A percentile compares a stretch with the other conserved stretches of the same genome.
phyloP scores from a whole-genome alignment of 805 yeast genomes.

The Blastobotrys peoriensis region DNA sequence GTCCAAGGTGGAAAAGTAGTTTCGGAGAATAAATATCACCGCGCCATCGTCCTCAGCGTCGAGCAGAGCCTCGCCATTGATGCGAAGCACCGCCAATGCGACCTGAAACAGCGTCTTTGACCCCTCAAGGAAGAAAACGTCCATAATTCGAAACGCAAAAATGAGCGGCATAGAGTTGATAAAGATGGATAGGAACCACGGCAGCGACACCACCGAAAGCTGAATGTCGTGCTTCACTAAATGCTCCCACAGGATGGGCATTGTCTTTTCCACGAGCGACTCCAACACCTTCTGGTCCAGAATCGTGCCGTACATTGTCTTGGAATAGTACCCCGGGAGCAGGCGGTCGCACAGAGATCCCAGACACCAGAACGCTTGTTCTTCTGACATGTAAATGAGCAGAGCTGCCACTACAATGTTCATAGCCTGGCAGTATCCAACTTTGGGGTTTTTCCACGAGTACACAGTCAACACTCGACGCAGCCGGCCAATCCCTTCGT shows the following conservation, averaged over 20 bases:
- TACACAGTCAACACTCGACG: slow-evolving; percentile 88
- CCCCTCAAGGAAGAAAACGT: slow-evolving; percentile 85
- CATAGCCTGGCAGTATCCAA: slow-evolving; percentile 99
- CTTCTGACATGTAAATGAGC: slow-evolving; percentile 73
- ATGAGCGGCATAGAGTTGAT: slow-evolving; percentile 91
- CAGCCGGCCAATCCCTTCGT: slow-evolving; percentile 77
- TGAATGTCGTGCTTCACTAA: slow-evolving; percentile 77
- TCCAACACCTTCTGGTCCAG: slow-evolving; percentile 93
- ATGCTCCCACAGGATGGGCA: slow-evolving; percentile 87
- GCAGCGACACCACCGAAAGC: slow-evolving; percentile 83
- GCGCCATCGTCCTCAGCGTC: slow-evolving; percentile 86
- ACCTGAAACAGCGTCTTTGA: slow-evolving; percentile 86
- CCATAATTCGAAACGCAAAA: slow-evolving; percentile 86
- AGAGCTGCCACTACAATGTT: slow-evolving; percentile 60
- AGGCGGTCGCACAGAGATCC: slow-evolving; percentile 72
- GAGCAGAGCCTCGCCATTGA: slow-evolving; percentile 80
- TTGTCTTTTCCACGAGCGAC: slow-evolving; percentile 75
- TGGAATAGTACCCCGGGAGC: slow-evolving; percentile 94
- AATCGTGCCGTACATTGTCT: slow-evolving; percentile 94
- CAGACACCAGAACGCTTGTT: slow-evolving; percentile 94
- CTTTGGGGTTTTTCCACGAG: slow-evolving; percentile 94
- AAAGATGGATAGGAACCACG: slow-evolving; percentile 92
- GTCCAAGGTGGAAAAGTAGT: slow-evolving; percentile 71
- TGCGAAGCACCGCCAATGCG: slow-evolving; percentile 80
- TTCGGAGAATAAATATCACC: slow-evolving; percentile 78